Conservation (phyloP, 2,329 filamentous ascomycete species). For the Fusarium tuaranense region DNA sequence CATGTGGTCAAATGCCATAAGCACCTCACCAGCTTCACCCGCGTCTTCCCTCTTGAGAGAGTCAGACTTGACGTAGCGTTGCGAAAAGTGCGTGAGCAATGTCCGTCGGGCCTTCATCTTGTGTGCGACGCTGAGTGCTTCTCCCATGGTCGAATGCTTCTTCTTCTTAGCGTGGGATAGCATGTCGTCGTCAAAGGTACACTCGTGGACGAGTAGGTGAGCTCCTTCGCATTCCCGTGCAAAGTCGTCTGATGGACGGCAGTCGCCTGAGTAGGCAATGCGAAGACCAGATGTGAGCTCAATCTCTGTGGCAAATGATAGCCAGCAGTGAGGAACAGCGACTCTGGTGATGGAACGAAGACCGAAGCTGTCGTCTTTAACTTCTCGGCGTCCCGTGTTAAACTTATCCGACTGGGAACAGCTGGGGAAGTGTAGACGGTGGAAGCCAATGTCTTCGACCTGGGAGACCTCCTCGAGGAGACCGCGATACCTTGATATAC, state of each 20-base stretch:
- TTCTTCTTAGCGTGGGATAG: slow-evolving; percentile 83
- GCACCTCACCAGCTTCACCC: slow-evolving; percentile 57
- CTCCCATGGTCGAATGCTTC: slow-evolving; percentile 88
- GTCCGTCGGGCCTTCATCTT: slow-evolving; percentile 84
- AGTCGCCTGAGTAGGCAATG: slow-evolving; percentile 94
- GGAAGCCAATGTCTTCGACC: slow-evolving; percentile 81
- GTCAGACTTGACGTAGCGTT: slow-evolving; percentile 82
- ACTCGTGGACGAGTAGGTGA: slow-evolving; percentile 93
- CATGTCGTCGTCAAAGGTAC: slow-evolving; percentile 93
- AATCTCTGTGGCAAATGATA: slow-evolving; percentile 80
- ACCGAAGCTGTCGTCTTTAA: slow-evolving; percentile 64
- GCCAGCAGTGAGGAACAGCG: slow-evolving; percentile 81
- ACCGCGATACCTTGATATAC: slow-evolving; percentile 76
- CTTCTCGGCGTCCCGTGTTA: slow-evolving; percentile 50
- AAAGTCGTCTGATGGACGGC: slow-evolving; percentile 80
- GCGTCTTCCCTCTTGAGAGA: slow-evolving; percentile 51
- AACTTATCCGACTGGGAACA: slow-evolving; percentile 37
- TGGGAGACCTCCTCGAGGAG: slow-evolving; percentile 85
- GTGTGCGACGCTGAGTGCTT: slow-evolving; percentile 82
- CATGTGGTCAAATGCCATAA: slow-evolving; percentile 86
- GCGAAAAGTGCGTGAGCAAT: slow-evolving; percentile 93
- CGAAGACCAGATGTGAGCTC: slow-evolving; percentile 86
- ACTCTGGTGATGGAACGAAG: slow-evolving; percentile 76
- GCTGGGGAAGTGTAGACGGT: slow-evolving; percentile 56
- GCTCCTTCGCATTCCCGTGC: slow-evolving; percentile 76